These are phyloP conservation scores for Hypericum androsaemum DNA, from an alignment of 345 rosid species.

Conservation along the genomic window DNA sequence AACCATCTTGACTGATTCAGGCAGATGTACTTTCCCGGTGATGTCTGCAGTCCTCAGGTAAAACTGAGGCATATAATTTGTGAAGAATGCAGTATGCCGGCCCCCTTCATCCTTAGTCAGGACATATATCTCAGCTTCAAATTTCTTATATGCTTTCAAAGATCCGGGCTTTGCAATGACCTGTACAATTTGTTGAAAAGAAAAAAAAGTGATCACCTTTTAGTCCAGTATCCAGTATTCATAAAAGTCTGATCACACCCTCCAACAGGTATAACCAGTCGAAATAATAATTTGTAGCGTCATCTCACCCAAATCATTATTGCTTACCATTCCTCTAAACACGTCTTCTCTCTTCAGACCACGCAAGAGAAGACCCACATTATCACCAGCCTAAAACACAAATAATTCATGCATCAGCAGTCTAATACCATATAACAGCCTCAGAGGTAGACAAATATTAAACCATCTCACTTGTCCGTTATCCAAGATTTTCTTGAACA, in stretches of 20 bases:
- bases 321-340: constrained; percentile 78
- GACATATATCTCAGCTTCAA: constrained; percentile 95
- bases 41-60: constrained; percentile 90
- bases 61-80: constrained; percentile 91
- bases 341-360: constrained; percentile 88
- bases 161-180: constrained; percentile 95
- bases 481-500: constrained; percentile 97
- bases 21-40: constrained; percentile 78
- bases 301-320: background rate
- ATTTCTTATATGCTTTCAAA: constrained; percentile 71
- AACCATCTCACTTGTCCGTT: constrained; percentile 61
- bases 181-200: constrained; percentile 25
- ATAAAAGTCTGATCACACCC: too few species aligned
- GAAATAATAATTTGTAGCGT: too few species aligned
- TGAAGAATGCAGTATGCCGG: constrained; percentile 81
- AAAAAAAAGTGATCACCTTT: background rate
- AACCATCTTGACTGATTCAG: constrained; percentile 80
- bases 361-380: constrained; percentile 94
- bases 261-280: too few species aligned
- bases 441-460: background rate
- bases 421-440: background rate
- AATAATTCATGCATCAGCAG: background rate
- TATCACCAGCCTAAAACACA: constrained; percentile 83
- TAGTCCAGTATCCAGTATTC: too few species aligned
- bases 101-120: constrained; percentile 98